These are phyloP conservation scores for Pisolithus thermaeus DNA, from an alignment of 1,284 basidiomycete species.

Conservation along the genomic window DNA sequence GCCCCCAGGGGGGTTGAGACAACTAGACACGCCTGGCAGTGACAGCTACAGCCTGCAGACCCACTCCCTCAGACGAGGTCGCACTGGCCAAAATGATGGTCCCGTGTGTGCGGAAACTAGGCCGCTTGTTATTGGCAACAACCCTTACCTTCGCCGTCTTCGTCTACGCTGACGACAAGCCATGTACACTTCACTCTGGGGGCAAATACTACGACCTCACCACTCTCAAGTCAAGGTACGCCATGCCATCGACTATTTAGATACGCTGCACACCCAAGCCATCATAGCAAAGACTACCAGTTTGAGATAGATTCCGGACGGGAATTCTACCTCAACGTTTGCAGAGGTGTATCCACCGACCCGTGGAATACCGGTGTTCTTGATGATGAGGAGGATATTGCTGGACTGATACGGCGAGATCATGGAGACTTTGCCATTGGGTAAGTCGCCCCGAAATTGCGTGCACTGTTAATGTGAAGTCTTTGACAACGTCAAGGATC, in stretches of 20 bases:
- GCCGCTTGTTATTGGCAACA: conserved; percentile 3
- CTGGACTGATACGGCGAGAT: conserved; percentile 52
- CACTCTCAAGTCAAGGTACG: conserved; percentile 47
- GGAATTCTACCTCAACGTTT: conserved; percentile 56
- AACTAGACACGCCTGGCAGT: not conserved
- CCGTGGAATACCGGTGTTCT: conserved; percentile 52
- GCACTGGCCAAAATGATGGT: conserved; percentile 3
- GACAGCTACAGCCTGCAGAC: too few relatives aligned
- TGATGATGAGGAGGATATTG: conserved; percentile 46
- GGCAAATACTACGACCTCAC: conserved; percentile 61
- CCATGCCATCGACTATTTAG: not conserved
- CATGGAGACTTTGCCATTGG: conserved; percentile 71
- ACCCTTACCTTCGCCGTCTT: conserved; percentile 28
- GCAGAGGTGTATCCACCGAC: conserved; percentile 49
- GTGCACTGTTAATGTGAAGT: not conserved
- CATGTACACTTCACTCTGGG: conserved; percentile 38
- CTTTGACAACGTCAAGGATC: conserved; percentile 33
- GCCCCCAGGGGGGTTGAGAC: conserved; percentile 20
- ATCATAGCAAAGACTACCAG: conserved; percentile 57
- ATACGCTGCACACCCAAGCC: conserved; percentile 5
- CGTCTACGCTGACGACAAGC: conserved; percentile 31
- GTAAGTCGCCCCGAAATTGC: conserved; percentile 28
- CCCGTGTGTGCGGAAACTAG: not conserved
- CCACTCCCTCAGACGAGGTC: too few relatives aligned
- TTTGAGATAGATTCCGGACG: conserved; percentile 43